These are phyloP conservation scores for Aspergillus spinulosporus DNA, from an alignment of 2,329 filamentous ascomycete genomes.

Conservation along the genomic window DNA sequence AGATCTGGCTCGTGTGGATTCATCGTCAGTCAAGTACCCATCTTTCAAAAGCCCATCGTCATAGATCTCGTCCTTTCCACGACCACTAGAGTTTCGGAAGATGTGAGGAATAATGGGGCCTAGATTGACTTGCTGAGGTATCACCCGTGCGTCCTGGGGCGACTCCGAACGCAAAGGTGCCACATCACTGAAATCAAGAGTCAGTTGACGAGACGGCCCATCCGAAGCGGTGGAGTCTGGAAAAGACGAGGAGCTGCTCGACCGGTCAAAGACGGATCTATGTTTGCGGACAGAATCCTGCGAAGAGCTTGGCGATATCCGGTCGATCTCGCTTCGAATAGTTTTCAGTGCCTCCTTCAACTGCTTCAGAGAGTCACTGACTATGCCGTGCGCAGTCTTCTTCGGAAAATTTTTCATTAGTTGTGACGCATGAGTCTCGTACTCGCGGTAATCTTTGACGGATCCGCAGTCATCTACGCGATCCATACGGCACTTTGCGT, in stretches of 20 bases:
- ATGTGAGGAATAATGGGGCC: slow-evolving; percentile 37
- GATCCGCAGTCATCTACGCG: slow-evolving; percentile 40
- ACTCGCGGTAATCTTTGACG: slow-evolving; percentile 50
- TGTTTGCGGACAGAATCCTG: slow-evolving; percentile 40
- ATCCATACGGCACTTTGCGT: slow-evolving; percentile 44
- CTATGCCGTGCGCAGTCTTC: slow-evolving; percentile 28
- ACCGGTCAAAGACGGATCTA: slow-evolving; percentile 50
- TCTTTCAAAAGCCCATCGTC: slow-evolving; percentile 31
- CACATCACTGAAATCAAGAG: slow-evolving; percentile 34
- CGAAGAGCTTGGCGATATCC: slow-evolving; percentile 45
- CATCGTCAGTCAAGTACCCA: slow-evolving; percentile 32
- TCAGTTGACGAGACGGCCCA: slow-evolving; percentile 35
- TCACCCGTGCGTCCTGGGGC: slow-evolving; percentile 31
- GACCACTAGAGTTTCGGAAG: slow-evolving; percentile 29
- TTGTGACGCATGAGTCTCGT: slow-evolving; percentile 47
- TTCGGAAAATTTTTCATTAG: slow-evolving; percentile 44
- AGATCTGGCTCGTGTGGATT: slow-evolving; percentile 28
- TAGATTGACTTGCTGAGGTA: slow-evolving; percentile 29
- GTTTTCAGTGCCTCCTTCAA: slow-evolving; percentile 36
- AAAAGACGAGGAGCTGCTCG: slow-evolving; percentile 48
- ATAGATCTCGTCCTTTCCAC: slow-evolving; percentile 35
- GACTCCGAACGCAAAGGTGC: slow-evolving; percentile 35
- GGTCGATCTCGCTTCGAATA: slow-evolving; percentile 45
- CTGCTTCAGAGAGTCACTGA: slow-evolving; percentile 39
- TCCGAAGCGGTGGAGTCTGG: slow-evolving; percentile 44